Evolutionary conservation across 1,139 yeast genomes (phyloP).

Genomic region (Candida sanyaensis): DNA sequence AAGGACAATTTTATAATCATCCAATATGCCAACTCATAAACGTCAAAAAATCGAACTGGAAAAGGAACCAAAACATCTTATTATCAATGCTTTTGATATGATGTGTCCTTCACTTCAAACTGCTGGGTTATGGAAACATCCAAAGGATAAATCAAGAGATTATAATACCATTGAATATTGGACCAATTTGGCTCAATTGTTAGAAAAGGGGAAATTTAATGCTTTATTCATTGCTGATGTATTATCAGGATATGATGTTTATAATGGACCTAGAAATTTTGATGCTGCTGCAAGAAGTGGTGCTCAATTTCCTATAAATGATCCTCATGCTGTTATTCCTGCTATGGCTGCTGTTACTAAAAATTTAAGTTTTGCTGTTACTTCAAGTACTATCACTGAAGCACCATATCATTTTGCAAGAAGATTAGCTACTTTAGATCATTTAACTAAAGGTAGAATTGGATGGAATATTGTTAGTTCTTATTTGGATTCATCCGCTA

Average conservation of each 20-base stretch:
- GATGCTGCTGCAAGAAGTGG: constrained; percentile 38
- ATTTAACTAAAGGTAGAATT: constrained; percentile 44
- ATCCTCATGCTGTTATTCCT: constrained; percentile 40
- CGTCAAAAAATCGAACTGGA: constrained; percentile 14
- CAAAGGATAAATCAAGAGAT: constrained; percentile 33
- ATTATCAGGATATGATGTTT: constrained; percentile 43
- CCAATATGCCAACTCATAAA: constrained; percentile 8
- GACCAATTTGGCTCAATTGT: constrained; percentile 43
- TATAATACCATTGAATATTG: constrained; percentile 45
- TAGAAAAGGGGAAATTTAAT: constrained; percentile 47
- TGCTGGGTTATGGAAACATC: constrained; percentile 44
- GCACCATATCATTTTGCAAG: constrained; percentile 48
- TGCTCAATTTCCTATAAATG: constrained; percentile 44
- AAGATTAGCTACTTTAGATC: constrained; percentile 44
- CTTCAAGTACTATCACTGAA: constrained; percentile 45
- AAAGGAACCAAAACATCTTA: constrained; percentile 21
- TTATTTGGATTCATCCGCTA: constrained; percentile 41
- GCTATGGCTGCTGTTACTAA: constrained; percentile 46
- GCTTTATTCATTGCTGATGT: constrained; percentile 49
- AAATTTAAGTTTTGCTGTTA: constrained; percentile 39
- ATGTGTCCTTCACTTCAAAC: constrained; percentile 37
- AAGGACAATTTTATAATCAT: too few species aligned
- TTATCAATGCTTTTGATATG: constrained; percentile 43
- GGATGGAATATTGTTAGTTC: constrained; percentile 50
- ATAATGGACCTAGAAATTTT: constrained; percentile 36